Conservation (phyloP, 2,329 filamentous ascomycete species). For the Aspergillus sp. region DNA sequence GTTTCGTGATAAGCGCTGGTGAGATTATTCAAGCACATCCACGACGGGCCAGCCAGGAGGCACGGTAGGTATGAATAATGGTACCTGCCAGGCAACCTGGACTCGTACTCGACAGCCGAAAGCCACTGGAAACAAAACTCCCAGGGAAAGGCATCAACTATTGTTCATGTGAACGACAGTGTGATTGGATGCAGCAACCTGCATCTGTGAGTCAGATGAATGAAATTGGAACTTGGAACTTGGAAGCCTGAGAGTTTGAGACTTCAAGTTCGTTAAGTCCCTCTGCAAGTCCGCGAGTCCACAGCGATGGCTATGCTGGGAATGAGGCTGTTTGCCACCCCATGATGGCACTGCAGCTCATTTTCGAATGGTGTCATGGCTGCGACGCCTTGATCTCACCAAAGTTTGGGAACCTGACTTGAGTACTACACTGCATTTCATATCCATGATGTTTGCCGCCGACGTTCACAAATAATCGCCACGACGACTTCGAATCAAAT, state of each 20-base stretch:
- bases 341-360: background rate
- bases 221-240: background rate
- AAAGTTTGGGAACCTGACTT: background rate
- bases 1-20: background rate
- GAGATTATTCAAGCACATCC: background rate
- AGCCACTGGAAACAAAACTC: background rate
- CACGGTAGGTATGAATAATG: background rate
- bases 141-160: background rate
- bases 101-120: background rate
- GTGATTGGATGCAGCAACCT: slow-evolving; percentile 21
- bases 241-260: background rate
- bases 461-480: background rate
- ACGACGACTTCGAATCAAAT: too few relatives aligned
- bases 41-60: background rate
- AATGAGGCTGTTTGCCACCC: slow-evolving; percentile 12
- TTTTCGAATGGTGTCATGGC: slow-evolving; percentile 2
- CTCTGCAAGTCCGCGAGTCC: background rate
- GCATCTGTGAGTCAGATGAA: slow-evolving; percentile 22
- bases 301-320: slow-evolving; percentile 14
- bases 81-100: background rate
- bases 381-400: background rate
- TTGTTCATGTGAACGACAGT: background rate
- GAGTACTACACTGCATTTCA: background rate
- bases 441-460: background rate
- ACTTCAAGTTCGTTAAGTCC: too few relatives aligned